phyloP scores from a whole-genome alignment of 257 asterid species.

The Pogostemon cablin region DNA sequence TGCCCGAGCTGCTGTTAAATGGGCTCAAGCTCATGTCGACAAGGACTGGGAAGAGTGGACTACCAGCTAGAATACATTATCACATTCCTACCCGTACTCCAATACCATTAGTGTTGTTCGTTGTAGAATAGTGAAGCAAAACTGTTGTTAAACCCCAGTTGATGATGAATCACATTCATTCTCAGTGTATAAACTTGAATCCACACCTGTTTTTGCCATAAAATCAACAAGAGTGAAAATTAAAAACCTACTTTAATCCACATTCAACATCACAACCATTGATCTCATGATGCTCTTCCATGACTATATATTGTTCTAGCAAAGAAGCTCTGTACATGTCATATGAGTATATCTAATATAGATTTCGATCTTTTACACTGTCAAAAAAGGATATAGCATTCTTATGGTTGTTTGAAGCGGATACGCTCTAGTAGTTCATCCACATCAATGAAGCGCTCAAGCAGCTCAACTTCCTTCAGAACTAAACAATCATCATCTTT shows the following conservation, averaged over 20 bases:
- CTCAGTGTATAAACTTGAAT: not conserved
- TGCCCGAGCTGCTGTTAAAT: conserved; percentile 85
- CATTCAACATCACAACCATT: not conserved
- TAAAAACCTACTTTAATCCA: too few relatives aligned
- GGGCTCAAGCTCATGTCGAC: conserved; percentile 86
- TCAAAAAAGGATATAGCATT: not conserved
- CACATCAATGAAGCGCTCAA: conserved; percentile 81
- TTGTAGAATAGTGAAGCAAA: conserved; percentile 3
- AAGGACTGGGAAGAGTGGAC: conserved; percentile 90
- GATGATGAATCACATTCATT: not conserved
- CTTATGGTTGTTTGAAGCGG: conserved; percentile 37
- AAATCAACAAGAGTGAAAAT: too few relatives aligned
- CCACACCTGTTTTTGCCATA: too few relatives aligned
- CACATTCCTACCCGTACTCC: not conserved
- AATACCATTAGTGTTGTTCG: too few relatives aligned
- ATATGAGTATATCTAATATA: not conserved
- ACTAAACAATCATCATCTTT: conserved; percentile 75
- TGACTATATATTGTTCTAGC: not conserved
- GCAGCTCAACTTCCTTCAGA: conserved; percentile 73
- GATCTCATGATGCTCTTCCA: conserved; percentile 14
- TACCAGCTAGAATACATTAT: conserved; percentile 18
- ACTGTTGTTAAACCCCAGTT: not conserved
- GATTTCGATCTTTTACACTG: not conserved
- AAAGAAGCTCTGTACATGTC: conserved; percentile 2
- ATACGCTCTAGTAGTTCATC: conserved; percentile 72